These are phyloP conservation scores for Cicer bijugum DNA, from an alignment of 306 rosid genomes.

Conservation along the genomic window DNA sequence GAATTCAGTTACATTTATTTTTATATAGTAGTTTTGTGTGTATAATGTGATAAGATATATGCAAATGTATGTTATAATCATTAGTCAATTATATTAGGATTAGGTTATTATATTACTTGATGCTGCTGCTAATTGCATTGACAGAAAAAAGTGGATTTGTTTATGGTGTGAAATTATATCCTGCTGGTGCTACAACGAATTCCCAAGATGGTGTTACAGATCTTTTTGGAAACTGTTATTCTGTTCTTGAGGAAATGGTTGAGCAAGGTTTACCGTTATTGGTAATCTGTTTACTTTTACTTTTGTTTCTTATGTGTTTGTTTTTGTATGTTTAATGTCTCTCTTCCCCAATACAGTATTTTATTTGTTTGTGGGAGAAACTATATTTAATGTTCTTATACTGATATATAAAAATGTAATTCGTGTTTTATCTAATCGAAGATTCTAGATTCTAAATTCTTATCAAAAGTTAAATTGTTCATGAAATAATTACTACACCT, in stretches of 20 bases:
- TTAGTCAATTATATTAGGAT: no score
- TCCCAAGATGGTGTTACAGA: constrained; percentile 95
- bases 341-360: background rate
- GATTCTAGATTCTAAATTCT: constrained; percentile 28
- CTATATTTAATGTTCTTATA: background rate
- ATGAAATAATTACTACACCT: background rate
- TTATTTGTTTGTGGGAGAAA: background rate
- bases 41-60: background rate
- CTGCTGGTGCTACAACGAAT: constrained; percentile 95
- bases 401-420: constrained; percentile 17
- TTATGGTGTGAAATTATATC: constrained; percentile 86
- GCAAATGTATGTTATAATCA: background rate
- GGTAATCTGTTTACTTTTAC: constrained; percentile 53
- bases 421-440: constrained; percentile 28
- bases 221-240: constrained; percentile 77
- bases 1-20: background rate
- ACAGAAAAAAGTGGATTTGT: constrained; percentile 77
- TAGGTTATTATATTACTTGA: background rate
- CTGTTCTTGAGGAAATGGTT: constrained; percentile 88
- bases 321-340: background rate
- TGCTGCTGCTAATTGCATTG: constrained; percentile 42
- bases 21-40: constrained; percentile 2
- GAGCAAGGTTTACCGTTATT: constrained; percentile 76
- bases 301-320: constrained; percentile 12
- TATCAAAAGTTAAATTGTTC: background rate